These are phyloP conservation scores for Vanderwaltozyma yarrowii DNA, from an alignment of 805 yeast genomes.

Conservation along the genomic window DNA sequence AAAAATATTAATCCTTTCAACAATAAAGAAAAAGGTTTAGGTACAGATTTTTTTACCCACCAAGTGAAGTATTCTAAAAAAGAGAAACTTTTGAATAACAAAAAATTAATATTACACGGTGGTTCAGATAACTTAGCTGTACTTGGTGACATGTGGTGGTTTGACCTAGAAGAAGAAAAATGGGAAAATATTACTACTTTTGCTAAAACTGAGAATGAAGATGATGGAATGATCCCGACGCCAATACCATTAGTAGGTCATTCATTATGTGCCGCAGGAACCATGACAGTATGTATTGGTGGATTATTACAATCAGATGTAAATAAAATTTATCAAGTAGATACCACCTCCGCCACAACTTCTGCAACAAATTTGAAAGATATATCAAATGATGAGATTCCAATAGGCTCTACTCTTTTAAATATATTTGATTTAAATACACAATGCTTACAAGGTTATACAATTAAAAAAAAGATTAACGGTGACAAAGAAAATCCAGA, in stretches of 20 bases:
- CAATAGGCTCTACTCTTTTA: slow-evolving; percentile 5
- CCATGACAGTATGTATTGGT: slow-evolving; percentile 18
- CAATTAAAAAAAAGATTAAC: neutral
- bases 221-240: slow-evolving; percentile 9
- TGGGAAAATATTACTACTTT: slow-evolving; percentile 28
- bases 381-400: neutral
- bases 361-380: neutral
- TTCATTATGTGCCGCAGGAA: slow-evolving; percentile 16
- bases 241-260: slow-evolving; percentile 23
- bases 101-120: slow-evolving; percentile 27
- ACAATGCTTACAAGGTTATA: slow-evolving; percentile 12
- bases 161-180: slow-evolving; percentile 33
- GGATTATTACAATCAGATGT: slow-evolving; percentile 22
- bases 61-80: too few species aligned
- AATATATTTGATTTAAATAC: slow-evolving; percentile 17
- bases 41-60: too few species aligned
- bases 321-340: slow-evolving; percentile 4
- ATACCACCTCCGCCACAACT: neutral
- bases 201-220: slow-evolving; percentile 9
- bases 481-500: neutral
- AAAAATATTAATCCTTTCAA: too few species aligned
- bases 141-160: slow-evolving; percentile 42
- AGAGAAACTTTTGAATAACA: neutral
- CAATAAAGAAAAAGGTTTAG: too few species aligned
- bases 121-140: slow-evolving; percentile 30